Evolutionary conservation across 768 basidiomycete genomes (phyloP), one percentile per base, ranked within the genome.

Genomic region (Auricularia cornea): DNA sequence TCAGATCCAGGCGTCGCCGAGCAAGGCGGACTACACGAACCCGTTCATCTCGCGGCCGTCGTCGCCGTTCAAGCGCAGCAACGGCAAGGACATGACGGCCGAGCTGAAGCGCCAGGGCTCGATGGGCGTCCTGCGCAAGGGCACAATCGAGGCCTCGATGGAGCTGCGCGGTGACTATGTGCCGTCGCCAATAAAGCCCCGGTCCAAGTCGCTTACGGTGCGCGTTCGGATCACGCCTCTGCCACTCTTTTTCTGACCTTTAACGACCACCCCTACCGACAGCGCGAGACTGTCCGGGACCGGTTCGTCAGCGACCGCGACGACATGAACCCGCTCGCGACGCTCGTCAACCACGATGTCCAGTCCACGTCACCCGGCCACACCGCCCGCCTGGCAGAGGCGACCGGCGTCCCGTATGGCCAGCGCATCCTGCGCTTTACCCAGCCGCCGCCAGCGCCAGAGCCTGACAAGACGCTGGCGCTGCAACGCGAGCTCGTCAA

Each of bases 381-480:
- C 70, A 89, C 90, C 0, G 88, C 89, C 12, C 83, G 91, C 44
- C 81, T 93, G 23, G 87, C 84, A 5, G 85, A 82, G 1, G 90
- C 91, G 1, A 83, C 89, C 0, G 90, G 90, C 26, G 81, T 93
- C 16, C 85, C 87, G 11, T 73, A 90, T 60, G 90, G 88, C 69
- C 84, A 88, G 28, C 88, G 94, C 35, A 88, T 97, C 60, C 82
- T 97, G 6, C 87, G 90, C 4, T 97, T 94, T 74, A 89, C 92
- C 72, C 92, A 94, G 71, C 85, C 85, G 18, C 94, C 94, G 0
- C 89, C 93, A 2, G 72, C 85, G 0, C 84, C 93, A 0, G 87
- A 88, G 2, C 87, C 89, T 2, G 89, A 93, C 68, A 83, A 82
- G 1, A 84, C 86, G 4, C 83, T 94, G 29, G 80, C 85, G 20